A percentile compares a stretch with the other conserved stretches of the same genome.
Evolutionary conservation across 345 rosid genomes (phyloP).

Genomic region (Zanthoxylum bungeanum): DNA sequence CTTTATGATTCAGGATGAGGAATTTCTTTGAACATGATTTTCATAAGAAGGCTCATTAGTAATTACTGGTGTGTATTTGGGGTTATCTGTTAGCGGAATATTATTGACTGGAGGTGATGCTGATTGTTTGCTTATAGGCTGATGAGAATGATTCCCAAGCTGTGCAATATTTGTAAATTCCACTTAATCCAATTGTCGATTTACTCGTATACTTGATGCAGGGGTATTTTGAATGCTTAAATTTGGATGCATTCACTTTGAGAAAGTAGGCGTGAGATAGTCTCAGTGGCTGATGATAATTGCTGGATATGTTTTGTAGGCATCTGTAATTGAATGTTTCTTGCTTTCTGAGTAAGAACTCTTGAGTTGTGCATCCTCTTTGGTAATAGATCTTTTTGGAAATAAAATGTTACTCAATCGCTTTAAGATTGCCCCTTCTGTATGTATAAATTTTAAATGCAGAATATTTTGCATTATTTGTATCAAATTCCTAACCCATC

Average conservation of each 20-base stretch:
- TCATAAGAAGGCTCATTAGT: neutral
- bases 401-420: slow-evolving; percentile 1
- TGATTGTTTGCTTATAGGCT: neutral
- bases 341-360: slow-evolving; percentile 10
- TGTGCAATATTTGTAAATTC: neutral
- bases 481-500: neutral
- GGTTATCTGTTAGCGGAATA: neutral
- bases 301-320: slow-evolving; percentile 16
- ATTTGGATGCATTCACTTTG: neutral
- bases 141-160: neutral
- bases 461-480: neutral
- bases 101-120: neutral
- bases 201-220: slow-evolving; percentile 12
- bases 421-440: too few relatives aligned
- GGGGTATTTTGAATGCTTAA: slow-evolving; percentile 6
- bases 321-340: slow-evolving; percentile 5
- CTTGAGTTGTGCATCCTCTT: neutral
- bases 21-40: too few relatives aligned
- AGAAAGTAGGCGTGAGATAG: slow-evolving; percentile 1
- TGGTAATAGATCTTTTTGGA: neutral
- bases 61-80: neutral
- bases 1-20: too few relatives aligned
- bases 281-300: slow-evolving; percentile 7
- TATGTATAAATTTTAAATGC: too few relatives aligned
- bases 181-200: neutral